phyloP scores from a whole-genome alignment of 306 rosid genomes.

The Begonia fuchsioides region DNA sequence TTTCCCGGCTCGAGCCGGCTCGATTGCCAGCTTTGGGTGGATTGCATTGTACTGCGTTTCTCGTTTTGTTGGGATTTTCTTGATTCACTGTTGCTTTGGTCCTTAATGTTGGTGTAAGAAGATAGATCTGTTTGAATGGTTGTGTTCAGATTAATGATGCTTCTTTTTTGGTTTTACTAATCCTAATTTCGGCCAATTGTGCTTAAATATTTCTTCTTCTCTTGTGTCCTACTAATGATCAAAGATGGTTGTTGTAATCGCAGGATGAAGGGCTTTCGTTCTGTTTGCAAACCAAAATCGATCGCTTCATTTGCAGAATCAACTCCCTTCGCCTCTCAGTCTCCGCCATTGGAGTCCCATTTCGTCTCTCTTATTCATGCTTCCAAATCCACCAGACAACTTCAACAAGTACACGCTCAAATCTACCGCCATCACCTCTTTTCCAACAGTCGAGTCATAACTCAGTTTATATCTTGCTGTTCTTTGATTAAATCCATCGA shows the following conservation, averaged over 20 bases:
- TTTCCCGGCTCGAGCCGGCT: too few relatives aligned
- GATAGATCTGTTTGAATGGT: too few relatives aligned
- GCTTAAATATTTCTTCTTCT: too few relatives aligned
- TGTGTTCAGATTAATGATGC: too few relatives aligned
- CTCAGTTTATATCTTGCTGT: conserved; percentile 14
- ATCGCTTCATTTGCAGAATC: background rate
- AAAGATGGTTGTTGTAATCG: background rate
- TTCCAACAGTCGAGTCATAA: conserved; percentile 12
- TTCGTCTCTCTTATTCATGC: conserved; percentile 13
- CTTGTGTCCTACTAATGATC: too few relatives aligned
- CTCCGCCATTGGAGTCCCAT: conserved; percentile 7
- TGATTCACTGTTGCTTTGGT: too few relatives aligned
- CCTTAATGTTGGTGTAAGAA: too few relatives aligned
- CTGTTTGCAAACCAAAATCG: conserved; percentile 8
- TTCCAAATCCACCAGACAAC: conserved; percentile 5
- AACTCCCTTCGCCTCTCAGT: background rate
- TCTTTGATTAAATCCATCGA: conserved; percentile 10
- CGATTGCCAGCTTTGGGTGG: too few relatives aligned
- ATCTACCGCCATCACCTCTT: conserved; percentile 4
- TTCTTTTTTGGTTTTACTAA: too few relatives aligned
- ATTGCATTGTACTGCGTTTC: too few relatives aligned
- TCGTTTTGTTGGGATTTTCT: too few relatives aligned
- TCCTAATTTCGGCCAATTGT: too few relatives aligned
- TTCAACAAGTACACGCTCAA: conserved; percentile 10
- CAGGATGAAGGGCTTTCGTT: conserved; percentile 5